Conservation (phyloP, 164 flowering plant species). For the Paratinospora sagittata region DNA sequence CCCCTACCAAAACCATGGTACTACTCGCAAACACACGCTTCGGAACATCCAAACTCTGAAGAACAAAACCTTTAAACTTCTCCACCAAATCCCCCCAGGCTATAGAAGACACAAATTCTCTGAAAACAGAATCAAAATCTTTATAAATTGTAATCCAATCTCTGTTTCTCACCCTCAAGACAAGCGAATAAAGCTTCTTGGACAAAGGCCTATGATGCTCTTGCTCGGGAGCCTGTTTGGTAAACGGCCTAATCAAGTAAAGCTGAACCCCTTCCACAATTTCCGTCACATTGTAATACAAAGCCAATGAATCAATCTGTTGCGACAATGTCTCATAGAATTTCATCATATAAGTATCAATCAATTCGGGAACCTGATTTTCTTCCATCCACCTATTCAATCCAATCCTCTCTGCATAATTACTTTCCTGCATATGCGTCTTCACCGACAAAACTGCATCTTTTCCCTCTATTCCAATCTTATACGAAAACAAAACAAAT, state of each 20-base stretch:
- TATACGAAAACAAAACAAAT: slow-evolving; percentile 19
- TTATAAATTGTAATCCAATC: slow-evolving; percentile 17
- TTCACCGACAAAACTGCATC: slow-evolving; percentile 21
- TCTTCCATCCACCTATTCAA: slow-evolving; percentile 20
- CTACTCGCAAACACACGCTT: slow-evolving; percentile 18
- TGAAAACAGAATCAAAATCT: slow-evolving; percentile 13
- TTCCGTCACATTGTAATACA: slow-evolving; percentile 21
- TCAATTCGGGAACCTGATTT: slow-evolving; percentile 19
- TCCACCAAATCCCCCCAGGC: slow-evolving; percentile 21
- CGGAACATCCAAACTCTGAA: slow-evolving; percentile 21
- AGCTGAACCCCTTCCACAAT: slow-evolving; percentile 20
- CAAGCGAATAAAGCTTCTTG: slow-evolving; percentile 12
- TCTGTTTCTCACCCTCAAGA: slow-evolving; percentile 8
- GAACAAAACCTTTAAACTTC: slow-evolving; percentile 17
- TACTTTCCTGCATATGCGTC: slow-evolving; percentile 21
- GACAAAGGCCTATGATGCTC: slow-evolving; percentile 7
- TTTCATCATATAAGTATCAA: slow-evolving; percentile 14
- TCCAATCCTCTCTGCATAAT: slow-evolving; percentile 25
- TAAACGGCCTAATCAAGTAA: slow-evolving; percentile 14
- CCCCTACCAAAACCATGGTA: slow-evolving; percentile 15
- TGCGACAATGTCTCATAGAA: slow-evolving; percentile 13
- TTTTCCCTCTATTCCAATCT: slow-evolving; percentile 24
- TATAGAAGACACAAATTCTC: slow-evolving; percentile 17
- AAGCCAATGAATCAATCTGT: slow-evolving; percentile 20
- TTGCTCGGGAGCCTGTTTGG: slow-evolving; percentile 6